Percentiles rank a stretch among this genome's conserved stretches.
Evolutionary conservation across 2,329 filamentous ascomycete genomes (phyloP).

Genomic region (Fusarium oligoseptatum): DNA sequence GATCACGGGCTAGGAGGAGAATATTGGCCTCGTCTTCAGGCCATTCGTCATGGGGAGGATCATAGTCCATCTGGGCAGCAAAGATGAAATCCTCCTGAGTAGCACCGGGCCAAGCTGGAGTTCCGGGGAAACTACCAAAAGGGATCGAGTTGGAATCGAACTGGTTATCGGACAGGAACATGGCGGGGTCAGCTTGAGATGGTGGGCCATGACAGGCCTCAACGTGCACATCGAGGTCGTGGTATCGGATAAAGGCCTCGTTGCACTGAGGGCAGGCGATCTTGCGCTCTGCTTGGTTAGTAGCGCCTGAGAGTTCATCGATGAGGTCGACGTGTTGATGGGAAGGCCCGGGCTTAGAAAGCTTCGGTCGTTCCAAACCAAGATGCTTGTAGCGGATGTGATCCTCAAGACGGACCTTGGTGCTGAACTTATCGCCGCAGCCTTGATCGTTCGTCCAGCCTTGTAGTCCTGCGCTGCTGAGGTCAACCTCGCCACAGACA

Average conservation of each 20-base stretch:
- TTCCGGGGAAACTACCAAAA: conserved; percentile 37
- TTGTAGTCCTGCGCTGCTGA: conserved; percentile 68
- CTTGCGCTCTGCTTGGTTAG: conserved; percentile 57
- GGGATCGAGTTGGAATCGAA: conserved; percentile 34
- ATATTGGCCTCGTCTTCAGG: conserved; percentile 60
- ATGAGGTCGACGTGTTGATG: conserved; percentile 51
- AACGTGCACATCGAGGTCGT: conserved; percentile 64
- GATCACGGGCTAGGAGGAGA: conserved; percentile 53
- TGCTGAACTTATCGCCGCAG: conserved; percentile 81
- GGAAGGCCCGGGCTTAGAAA: conserved; percentile 38
- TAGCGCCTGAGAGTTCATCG: conserved; percentile 59
- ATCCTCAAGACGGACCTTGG: conserved; percentile 83
- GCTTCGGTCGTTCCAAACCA: conserved; percentile 63
- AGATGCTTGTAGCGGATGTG: conserved; percentile 88
- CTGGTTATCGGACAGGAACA: conserved; percentile 42
- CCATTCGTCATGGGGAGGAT: conserved; percentile 56
- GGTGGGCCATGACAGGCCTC: conserved; percentile 47
- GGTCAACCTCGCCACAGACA: conserved; percentile 79
- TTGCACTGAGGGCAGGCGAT: conserved; percentile 62
- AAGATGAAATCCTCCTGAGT: conserved; percentile 52
- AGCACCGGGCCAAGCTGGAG: conserved; percentile 42
- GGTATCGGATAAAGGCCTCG: conserved; percentile 62
- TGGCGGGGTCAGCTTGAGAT: conserved; percentile 33
- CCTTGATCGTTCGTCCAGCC: conserved; percentile 76
- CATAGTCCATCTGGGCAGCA: conserved; percentile 51